Conservation (phyloP, 148 eudicot genomes). For the Silene conica region DNA sequence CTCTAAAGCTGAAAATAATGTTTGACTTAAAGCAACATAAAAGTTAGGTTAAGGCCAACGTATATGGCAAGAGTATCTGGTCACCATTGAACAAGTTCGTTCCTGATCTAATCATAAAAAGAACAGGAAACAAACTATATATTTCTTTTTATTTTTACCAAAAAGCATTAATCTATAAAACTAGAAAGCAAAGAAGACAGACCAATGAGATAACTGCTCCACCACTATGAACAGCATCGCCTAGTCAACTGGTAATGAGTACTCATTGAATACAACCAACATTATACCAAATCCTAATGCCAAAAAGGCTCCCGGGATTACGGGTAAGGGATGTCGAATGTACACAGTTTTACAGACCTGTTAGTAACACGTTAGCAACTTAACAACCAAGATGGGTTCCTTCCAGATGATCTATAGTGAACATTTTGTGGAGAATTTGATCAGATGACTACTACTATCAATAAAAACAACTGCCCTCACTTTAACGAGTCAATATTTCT, state of each 20-base stretch:
- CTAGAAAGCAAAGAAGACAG: neutral
- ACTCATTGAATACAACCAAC: neutral
- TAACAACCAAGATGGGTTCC: no score
- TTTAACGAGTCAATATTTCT: no score
- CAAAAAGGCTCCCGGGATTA: no score
- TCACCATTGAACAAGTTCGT: neutral
- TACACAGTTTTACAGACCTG: no score
- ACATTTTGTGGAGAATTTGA: no score
- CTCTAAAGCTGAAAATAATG: neutral
- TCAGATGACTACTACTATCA: no score
- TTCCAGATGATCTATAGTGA: no score
- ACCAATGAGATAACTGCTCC: constrained; percentile 6
- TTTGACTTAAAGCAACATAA: constrained; percentile 6
- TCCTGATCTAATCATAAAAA: constrained; percentile 3
- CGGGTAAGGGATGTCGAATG: no score
- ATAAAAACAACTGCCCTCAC: no score
- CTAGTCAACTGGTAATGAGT: constrained; percentile 11
- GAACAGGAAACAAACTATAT: constrained; percentile 2
- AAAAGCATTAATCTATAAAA: neutral
- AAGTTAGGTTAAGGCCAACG: constrained; percentile 10
- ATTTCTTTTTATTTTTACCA: neutral
- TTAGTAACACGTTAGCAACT: no score
- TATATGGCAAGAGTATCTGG: neutral
- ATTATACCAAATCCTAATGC: neutral
- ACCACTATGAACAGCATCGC: neutral